Base-by-base conservation (phyloP, 352 stramenopile genomes). In the Pythium aristosporum region DNA sequence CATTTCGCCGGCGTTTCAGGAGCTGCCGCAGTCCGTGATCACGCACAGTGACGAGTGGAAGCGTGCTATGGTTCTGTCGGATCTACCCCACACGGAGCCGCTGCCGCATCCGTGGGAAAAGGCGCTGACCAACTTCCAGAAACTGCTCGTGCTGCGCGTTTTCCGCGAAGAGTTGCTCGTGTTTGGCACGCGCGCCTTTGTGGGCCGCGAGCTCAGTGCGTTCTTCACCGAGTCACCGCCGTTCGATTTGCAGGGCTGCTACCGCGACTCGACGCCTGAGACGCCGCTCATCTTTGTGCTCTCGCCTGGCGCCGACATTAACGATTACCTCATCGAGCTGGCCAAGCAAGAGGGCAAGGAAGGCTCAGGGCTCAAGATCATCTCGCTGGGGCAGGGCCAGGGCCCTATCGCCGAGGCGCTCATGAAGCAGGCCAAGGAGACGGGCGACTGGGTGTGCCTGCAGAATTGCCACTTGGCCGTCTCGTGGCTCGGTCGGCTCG, bases 401-500 rank as follows among this genome's bases (percentile, higher is more conserved):
- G 94, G 94, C 2, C 73, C 88, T n/a, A 86, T 97, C 15, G 94
- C 94, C 39, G 39, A 46, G 2, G 82, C 94, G 13, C 73, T 88
- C 20, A 93, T 98, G 73, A 97, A 98, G 28, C 82, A 98, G 48
- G 80, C 83, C 61, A 91, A 83, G 3, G 87, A 84, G 9, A 77
- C 87, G 34, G 94, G 94, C 48, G 92, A 98, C 74, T 98, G 94
- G 94, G 94, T 98, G 16, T 55, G 98, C 48, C 72, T 98, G 6
- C 94, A 98, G 67, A 98, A 98, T 66, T 98, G 94, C 65, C 94
- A 98, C 69, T 74, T 98, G 39, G 94, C 94, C 13, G 93, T 98
- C 21, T 96, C 83, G 52, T 99, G 96, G 96, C 96, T 99, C 88
- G 76, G 85, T 2, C 88, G 97, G 56, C 83, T 99, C 15, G 96